phyloP scores from a whole-genome alignment of 2,329 filamentous ascomycete genomes.

The Botrytis fabae region DNA sequence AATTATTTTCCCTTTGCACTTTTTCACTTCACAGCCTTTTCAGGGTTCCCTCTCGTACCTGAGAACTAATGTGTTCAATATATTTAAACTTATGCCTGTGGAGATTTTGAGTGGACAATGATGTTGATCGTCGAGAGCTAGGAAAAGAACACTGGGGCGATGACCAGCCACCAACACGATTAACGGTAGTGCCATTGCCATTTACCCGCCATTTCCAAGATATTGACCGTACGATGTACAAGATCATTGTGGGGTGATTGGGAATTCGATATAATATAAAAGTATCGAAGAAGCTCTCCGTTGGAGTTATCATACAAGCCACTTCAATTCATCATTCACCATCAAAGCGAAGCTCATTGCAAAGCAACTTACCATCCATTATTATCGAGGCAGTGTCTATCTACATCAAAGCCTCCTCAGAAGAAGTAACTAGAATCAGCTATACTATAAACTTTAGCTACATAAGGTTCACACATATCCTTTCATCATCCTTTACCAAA shows the following conservation, averaged over 20 bases:
- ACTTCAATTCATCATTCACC: not conserved
- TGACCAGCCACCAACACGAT: constrained; percentile 17
- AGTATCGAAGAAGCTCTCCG: not conserved
- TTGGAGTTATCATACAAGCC: not conserved
- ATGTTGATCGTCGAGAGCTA: not conserved
- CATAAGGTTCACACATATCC: not conserved
- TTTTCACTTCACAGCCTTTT: constrained; percentile 5
- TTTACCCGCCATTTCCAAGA: constrained; percentile 11
- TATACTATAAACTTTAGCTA: not conserved
- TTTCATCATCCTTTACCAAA: not conserved
- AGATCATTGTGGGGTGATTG: constrained; percentile 11
- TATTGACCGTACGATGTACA: not conserved
- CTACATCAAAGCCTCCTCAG: not conserved
- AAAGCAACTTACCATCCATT: not conserved
- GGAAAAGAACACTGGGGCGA: not conserved
- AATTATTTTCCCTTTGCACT: not conserved
- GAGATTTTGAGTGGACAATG: constrained; percentile 6
- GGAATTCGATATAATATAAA: constrained; percentile 4
- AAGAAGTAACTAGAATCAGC: not conserved
- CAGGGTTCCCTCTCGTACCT: constrained; percentile 5
- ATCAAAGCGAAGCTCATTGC: not conserved
- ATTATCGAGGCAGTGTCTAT: not conserved
- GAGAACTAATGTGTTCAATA: not conserved
- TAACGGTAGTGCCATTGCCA: not conserved
- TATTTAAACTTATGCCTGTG: not conserved